phyloP scores from a whole-genome alignment of 1,284 basidiomycete genomes.

The Athelia sp. region DNA sequence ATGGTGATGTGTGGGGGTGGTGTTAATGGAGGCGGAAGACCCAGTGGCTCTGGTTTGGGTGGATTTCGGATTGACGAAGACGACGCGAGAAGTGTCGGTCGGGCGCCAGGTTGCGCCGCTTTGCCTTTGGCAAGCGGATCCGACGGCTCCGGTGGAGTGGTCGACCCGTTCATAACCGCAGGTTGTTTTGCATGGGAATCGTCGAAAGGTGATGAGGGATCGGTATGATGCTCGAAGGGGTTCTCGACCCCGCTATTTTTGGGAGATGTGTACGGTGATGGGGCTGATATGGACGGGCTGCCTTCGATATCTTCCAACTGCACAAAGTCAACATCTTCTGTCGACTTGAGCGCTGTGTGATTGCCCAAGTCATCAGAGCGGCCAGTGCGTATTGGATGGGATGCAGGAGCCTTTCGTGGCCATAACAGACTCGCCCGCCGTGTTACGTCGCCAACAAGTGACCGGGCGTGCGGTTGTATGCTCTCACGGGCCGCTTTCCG shows the following conservation, averaged over 20 bases:
- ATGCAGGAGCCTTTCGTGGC: conserved; percentile 22
- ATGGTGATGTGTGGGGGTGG: conserved; percentile 43
- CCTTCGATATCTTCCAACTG: conserved; percentile 47
- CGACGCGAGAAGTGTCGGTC: conserved; percentile 17
- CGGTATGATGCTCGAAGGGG: conserved; percentile 48
- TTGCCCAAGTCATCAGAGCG: conserved; percentile 23
- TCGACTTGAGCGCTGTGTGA: conserved; percentile 41
- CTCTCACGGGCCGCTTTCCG: conserved; percentile 61
- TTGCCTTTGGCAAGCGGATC: conserved; percentile 6
- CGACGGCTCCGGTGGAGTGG: conserved; percentile 10
- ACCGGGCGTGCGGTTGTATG: conserved; percentile 23
- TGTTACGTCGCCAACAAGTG: conserved; percentile 50
- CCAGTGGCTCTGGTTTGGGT: conserved; percentile 47
- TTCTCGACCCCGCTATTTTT: conserved; percentile 24
- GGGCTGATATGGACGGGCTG: conserved; percentile 23
- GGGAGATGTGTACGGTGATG: conserved; percentile 24
- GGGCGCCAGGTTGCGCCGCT: conserved; percentile 26
- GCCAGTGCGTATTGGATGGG: conserved; percentile 30
- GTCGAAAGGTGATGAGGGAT: conserved; percentile 13
- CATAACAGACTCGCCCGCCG: conserved; percentile 53
- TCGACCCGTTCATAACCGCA: conserved; percentile 24
- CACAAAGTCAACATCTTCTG: conserved; percentile 42
- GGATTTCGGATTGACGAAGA: conserved; percentile 12
- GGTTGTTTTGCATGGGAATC: conserved; percentile 15
- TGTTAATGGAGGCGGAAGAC: conserved; percentile 50